These are phyloP conservation scores for Colletotrichum gloeosporioides DNA, from an alignment of 2,329 filamentous ascomycete genomes.

Conservation along the genomic window DNA sequence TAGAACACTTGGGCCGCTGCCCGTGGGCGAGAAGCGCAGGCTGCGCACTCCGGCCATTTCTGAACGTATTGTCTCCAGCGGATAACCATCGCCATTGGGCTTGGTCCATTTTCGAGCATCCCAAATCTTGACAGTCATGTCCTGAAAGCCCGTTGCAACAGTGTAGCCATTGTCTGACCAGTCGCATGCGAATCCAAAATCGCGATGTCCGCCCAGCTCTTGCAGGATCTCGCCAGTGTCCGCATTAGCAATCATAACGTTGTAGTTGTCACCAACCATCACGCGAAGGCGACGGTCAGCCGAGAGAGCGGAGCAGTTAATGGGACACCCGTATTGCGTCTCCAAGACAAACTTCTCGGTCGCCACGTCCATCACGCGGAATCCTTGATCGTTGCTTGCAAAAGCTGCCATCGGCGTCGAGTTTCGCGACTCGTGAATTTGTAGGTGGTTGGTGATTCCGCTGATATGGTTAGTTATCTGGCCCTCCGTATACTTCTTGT, in stretches of 20 bases:
- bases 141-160: constrained; percentile 79
- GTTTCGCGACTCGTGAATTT: constrained; percentile 59
- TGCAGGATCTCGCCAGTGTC: constrained; percentile 67
- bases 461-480: constrained; percentile 53
- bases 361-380: constrained; percentile 63
- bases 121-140: constrained; percentile 76
- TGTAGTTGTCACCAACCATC: constrained; percentile 72
- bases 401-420: constrained; percentile 63
- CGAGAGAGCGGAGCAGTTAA: constrained; percentile 77
- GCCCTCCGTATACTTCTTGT: constrained; percentile 44
- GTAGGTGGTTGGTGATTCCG: constrained; percentile 70
- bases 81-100: constrained; percentile 50
- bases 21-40: constrained; percentile 74
- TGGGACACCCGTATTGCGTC: constrained; percentile 60
- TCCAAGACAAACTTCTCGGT: constrained; percentile 64
- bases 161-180: constrained; percentile 81
- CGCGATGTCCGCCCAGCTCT: constrained; percentile 66
- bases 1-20: constrained; percentile 70
- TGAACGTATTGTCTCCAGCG: constrained; percentile 62
- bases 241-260: constrained; percentile 72
- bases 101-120: constrained; percentile 74
- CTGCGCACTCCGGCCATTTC: constrained; percentile 74
- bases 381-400: constrained; percentile 65
- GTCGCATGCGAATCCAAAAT: constrained; percentile 78
- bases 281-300: constrained; percentile 74